A percentile compares a stretch with the other conserved stretches of the same genome.
Evolutionary conservation across 2,329 filamentous ascomycete species (phyloP).

Genomic region (Colletotrichum tamarilloi): DNA sequence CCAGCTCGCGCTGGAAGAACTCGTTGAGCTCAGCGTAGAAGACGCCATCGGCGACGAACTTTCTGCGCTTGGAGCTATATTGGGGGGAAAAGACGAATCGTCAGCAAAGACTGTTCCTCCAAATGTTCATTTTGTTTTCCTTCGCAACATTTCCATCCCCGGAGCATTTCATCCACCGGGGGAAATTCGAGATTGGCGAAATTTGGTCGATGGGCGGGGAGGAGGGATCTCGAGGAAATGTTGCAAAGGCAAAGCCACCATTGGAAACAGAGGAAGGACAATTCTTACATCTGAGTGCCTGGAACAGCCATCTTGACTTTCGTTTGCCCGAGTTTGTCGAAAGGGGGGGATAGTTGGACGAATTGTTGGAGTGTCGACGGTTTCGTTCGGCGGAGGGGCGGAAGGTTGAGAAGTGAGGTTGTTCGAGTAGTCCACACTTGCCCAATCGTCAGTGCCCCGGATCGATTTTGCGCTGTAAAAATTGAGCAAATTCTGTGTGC

Average conservation of each 20-base stretch:
- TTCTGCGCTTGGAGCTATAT: conserved; percentile 87
- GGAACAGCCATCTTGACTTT: conserved; percentile 69
- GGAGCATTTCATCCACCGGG: not conserved
- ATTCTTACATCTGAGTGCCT: conserved; percentile 71
- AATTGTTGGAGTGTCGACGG: conserved; percentile 50
- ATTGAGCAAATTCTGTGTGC: conserved; percentile 21
- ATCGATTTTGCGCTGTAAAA: conserved; percentile 5
- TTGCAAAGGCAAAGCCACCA: not conserved
- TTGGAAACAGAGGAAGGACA: conserved; percentile 25
- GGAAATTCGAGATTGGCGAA: conserved; percentile 5
- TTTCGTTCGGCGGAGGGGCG: conserved; percentile 43
- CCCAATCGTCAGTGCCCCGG: conserved; percentile 11
- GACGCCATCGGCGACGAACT: conserved; percentile 97
- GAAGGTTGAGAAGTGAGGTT: conserved; percentile 32
- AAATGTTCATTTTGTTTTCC: not conserved
- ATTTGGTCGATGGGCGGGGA: conserved; percentile 12
- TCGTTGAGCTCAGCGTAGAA: conserved; percentile 99
- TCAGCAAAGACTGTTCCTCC: conserved; percentile 18
- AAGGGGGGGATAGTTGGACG: conserved; percentile 40
- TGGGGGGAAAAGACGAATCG: conserved; percentile 17
- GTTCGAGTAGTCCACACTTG: conserved; percentile 16
- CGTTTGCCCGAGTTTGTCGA: conserved; percentile 39
- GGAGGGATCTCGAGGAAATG: not conserved
- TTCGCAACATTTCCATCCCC: not conserved
- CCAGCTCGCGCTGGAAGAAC: conserved; percentile 99